Evolutionary conservation across 2,329 filamentous ascomycete species (phyloP), one percentile per base, ranked within the genome.

Genomic region (Dichotomopilus funicola): DNA sequence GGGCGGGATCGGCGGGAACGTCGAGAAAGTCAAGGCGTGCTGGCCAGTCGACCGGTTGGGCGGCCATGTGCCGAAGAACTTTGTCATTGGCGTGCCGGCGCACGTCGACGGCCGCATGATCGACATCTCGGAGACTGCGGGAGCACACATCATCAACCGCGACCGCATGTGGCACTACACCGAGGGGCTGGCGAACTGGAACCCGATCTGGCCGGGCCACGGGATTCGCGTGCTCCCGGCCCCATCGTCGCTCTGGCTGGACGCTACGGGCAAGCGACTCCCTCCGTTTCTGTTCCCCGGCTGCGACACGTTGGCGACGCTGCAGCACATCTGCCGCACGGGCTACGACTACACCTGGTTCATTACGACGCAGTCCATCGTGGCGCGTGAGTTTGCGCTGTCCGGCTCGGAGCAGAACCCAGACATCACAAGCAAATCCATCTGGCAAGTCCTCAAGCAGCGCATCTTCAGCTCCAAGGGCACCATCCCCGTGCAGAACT

Each of bases 101-200:
- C 80, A 85, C 60, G 82, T 85, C n/a, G 82, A 85, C 60, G 82
- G 82, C 2, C 76, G 80, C 51, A 83, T 84, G 80, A 76, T 85
- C 45, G 75, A 70, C 38, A 83, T 85, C 50, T 67, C 79, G 2
- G 75, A 82, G 64, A 52, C 63, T 0, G 74, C 71, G 1, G 82
- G 82, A 7, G 82, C 78, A 1, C 71, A 74, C 55, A 63, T 83
- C 57, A 73, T 85, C 70, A 85, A 85, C 67, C 74, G 77, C 49
- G 82, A 85, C 63, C 72, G 82, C 44, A 84, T 85, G 81, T 85
- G 82, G 82, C 81, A 85, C 65, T 85, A 85, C 64, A 84, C 80
- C 9, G 82, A 85, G 62, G 82, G 82, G 0, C 66, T 85, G 9
- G 71, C 75, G 52, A 84, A 85, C 65, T 85, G 81, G 81, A 69